A percentile compares a stretch with the other conserved stretches of the same genome.
Evolutionary conservation across 2,329 filamentous ascomycete species (phyloP).

Genomic region (Gnomoniopsis smithogilvyi): DNA sequence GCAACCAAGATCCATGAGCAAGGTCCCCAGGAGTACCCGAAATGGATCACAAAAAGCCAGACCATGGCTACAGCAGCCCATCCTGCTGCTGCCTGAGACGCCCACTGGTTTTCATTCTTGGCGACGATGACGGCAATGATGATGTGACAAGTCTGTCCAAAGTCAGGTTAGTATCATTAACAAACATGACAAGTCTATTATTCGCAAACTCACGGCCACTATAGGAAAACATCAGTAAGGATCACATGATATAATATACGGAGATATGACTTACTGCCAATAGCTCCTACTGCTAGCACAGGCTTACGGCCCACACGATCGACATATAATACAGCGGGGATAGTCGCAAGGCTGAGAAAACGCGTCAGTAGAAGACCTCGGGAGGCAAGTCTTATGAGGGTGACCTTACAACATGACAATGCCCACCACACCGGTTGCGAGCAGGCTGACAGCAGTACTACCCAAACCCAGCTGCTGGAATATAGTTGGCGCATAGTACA

Average conservation of each 20-base stretch:
- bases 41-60: slow-evolving; percentile 73
- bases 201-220: slow-evolving; percentile 2
- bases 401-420: slow-evolving; percentile 57
- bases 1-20: slow-evolving; percentile 72
- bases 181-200: no score
- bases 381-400: neutral
- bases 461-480: slow-evolving; percentile 63
- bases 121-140: slow-evolving; percentile 70
- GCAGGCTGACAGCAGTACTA: slow-evolving; percentile 48
- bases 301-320: slow-evolving; percentile 63
- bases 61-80: slow-evolving; percentile 69
- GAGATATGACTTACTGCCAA: slow-evolving; percentile 49
- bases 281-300: slow-evolving; percentile 59
- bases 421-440: slow-evolving; percentile 70
- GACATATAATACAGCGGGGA: slow-evolving; percentile 64
- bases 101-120: slow-evolving; percentile 58
- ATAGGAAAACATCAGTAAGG: neutral
- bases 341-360: slow-evolving; percentile 49
- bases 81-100: slow-evolving; percentile 55
- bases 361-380: neutral
- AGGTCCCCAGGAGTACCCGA: slow-evolving; percentile 74
- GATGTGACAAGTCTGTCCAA: slow-evolving; percentile 61
- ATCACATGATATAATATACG: no score
- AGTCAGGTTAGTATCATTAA: neutral
- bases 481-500: slow-evolving; percentile 70